A percentile compares a stretch with the other conserved stretches of the same genome.
phyloP scores from a whole-genome alignment of 345 rosid genomes.

The Nasturtium officinale region DNA sequence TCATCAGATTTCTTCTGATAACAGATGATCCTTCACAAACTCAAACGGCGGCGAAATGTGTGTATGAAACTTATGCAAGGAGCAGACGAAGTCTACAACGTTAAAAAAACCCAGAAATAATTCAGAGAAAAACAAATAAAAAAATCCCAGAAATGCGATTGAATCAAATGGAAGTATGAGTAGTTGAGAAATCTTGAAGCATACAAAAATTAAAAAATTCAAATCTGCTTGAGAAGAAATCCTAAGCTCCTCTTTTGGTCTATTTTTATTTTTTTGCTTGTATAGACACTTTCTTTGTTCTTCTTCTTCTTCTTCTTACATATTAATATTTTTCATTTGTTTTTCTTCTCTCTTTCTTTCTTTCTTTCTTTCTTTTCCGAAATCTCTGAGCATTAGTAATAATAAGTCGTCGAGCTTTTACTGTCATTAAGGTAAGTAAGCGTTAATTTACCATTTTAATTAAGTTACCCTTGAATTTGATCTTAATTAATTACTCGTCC shows the following conservation, averaged over 20 bases:
- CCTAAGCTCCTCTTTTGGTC: slow-evolving; percentile 39
- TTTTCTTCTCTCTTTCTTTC: neutral
- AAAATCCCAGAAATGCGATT: neutral
- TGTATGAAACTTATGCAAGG: slow-evolving; percentile 23
- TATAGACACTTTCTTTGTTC: slow-evolving; percentile 14
- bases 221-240: slow-evolving; percentile 45
- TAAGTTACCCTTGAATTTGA: neutral
- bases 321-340: neutral
- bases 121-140: neutral
- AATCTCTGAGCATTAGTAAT: slow-evolving; percentile 1
- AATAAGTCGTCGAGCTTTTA: slow-evolving; percentile 32
- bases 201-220: slow-evolving; percentile 3
- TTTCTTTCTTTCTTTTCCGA: slow-evolving; percentile 25
- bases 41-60: neutral
- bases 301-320: neutral
- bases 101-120: neutral
- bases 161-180: slow-evolving; percentile 23
- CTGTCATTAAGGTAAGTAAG: slow-evolving; percentile 35
- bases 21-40: slow-evolving; percentile 43
- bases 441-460: slow-evolving; percentile 33
- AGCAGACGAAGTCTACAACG: slow-evolving; percentile 30
- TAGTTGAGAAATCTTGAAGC: slow-evolving; percentile 54
- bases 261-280: neutral
- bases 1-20: slow-evolving; percentile 31
- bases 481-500: neutral